Evolutionary conservation across 805 yeast genomes (phyloP), one percentile per base, ranked within the genome.

Genomic region (Lipomyces yamadae): DNA sequence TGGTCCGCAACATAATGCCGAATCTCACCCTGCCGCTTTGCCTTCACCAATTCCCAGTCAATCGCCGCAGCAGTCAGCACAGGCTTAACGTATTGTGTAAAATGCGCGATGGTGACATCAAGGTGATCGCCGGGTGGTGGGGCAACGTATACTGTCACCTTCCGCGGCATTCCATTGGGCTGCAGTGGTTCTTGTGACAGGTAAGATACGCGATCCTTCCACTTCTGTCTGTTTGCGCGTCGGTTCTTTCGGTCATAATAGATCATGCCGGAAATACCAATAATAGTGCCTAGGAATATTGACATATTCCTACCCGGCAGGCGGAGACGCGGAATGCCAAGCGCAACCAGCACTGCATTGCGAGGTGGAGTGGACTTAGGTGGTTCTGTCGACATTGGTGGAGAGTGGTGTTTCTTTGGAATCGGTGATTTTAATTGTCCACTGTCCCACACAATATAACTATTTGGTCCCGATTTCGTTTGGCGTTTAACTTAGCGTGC

Each of bases 71-170:
- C 83, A 71, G 89, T 90, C 71, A 94, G 79, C 2, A 93, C 82
- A 0, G 99, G 99, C 78, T 94, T 94, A 70, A 92, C 83, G 75
- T 85, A 92, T 62, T 88, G 85, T 71, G 91, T 84, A 82, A 93
- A 91, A 62, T 90, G 84, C 68, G 83, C 85, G 77, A 90, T 75
- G 10, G 94, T 86, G 64, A 87, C 88, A 54, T 88, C 95, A 59
- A 94, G 78, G 72, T 86, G 91, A 76, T 94, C 98, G 73, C 91
- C 90, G 29, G 99, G 98, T 7, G 98, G 98, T n/a, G 99, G 99
- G 0, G 97, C 96, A 64, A 93, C 84, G 76, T 88, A 93, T 1
- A 95, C 87, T 1, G 90, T 86, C 58, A 95, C 80, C 72, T 88
- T 90, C 66, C 99, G 83, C 1, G 97, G 91, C 29, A 84, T 73